Base-by-base conservation (phyloP, 805 yeast species). In the Ogataea glucozyma region DNA sequence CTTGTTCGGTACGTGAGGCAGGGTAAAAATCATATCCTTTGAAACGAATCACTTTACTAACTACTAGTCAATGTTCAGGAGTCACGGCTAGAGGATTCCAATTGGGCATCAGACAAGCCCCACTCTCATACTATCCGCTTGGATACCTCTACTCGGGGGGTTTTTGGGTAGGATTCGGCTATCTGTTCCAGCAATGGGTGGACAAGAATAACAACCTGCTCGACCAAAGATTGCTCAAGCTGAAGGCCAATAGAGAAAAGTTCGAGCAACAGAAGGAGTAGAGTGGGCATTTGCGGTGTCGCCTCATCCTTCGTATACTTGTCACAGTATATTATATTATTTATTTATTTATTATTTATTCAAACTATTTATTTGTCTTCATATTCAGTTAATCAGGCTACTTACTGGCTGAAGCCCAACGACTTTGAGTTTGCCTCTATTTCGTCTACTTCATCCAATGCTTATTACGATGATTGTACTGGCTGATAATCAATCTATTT, bases 131-230 rank as follows among this genome's bases (percentile, higher is more conserved):
- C 44, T 60, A 64, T 40, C 73, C 71, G 35, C 40, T 62, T 45
- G 76, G 73, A 13, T 72, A 67, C 45, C 62, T 65, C 4, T 65
- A 62, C 43, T 71, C 75, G 13, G 76, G 70, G n/a, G 72, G 65
- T 5, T 58, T 67, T 44, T 71, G 75, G 70, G 63, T 67, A 4
- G 73, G 65, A 2, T 40, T 71, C 23, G 77, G 77, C 0, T 70
- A 70, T 44, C 48, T 47, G 3, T 70, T 67, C 49, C 64, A 67
- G 46, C 42, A 56, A 31, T 58, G 70, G 62, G 68, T 62, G 31
- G 72, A 69, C 21, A 56, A 56, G 12, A 71, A 70, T 46, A 70
- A 71, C 41, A 51, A 51, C 22, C 49, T 72, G 23, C 51, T 71
- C 23, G 71, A 69, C 13, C 49, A 53, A 29, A 64, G 76, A 53